Base-by-base conservation (phyloP, 371 early-diverging fungal genomes). In the Mucor saturninus region DNA sequence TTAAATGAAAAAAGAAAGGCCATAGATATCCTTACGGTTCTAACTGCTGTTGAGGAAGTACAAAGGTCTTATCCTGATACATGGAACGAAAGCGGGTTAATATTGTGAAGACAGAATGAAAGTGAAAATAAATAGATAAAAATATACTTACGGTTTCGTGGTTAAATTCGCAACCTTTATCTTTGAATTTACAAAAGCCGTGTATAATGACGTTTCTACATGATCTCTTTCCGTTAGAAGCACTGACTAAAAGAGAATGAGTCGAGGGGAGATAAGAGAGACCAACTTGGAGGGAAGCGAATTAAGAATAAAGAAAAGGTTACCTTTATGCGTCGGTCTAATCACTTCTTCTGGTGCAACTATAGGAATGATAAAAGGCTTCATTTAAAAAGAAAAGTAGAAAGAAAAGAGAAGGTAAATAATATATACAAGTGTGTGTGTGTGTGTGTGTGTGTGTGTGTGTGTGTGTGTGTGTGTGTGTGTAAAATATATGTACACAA, bases 201-300 rank as follows among this genome's bases (percentile, higher is more conserved):
- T 92, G 91, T 64, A 92, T 92, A 65, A 92, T 88, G 42, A 94
- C 82, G 71, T 94, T 91, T 53, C 92, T 83, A 71, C 93, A 94
- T 31, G 81, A 72, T 37, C 91, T 82, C 65, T 81, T 86, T 29
- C 37, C 32, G 4, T 40, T 46, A 14, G 50, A 59, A 15, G 49
- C 10, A n/a, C 28, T 37, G 10, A 49, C 59, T 59, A 49, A 39
- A 35, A 35, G 4, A 10, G 21, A 28, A 21, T 26, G n/a, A 48
- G 48, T 11, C 42, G n/a, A 9, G 21, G 21, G 21, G 21, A 1
- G 21, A 21, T 21, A 21, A 21, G 21, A 21, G 21, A 21, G 21
- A 1, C 21, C 21, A 21, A 21, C 21, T 21, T 21, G 21, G 21
- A 21, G 21, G 21, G 21, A 0, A 21, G 21, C 21, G 21, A 21